Base-by-base conservation (phyloP, 768 basidiomycete genomes). In the Cystobasidium ongulense region DNA sequence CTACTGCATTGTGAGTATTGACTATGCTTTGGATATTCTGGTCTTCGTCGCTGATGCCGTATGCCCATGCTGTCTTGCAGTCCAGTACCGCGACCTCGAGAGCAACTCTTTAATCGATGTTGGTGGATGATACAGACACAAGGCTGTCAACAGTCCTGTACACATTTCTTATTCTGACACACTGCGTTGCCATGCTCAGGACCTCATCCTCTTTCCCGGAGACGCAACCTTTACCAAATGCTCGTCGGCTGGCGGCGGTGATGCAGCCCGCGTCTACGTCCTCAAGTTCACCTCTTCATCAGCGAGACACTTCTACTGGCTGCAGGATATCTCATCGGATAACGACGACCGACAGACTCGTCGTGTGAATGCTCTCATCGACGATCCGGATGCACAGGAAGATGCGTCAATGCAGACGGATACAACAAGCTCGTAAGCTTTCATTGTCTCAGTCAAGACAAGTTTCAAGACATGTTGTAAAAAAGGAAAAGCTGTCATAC, bases 281-380 rank as follows among this genome's bases (percentile, higher is more conserved):
- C 77, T 78, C 72, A 75, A 76, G 36, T 78, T 78, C 77, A 59
- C 61, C 46, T 76, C 75, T 31, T 72, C 66, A 1, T 66, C 66
- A 0, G 75, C 76, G 29, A 41, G 78, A 18, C 76, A 78, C 74
- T 79, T 79, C 66, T 79, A 72, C 74, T 79, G 78, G 78, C 18
- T 43, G 41, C 78, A 79, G 63, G 76, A 78, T 50, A 39, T 33
- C 25, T 67, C 75, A 31, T 3, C 43, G 8, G 4, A 43, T 1
- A 23, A 72, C 18, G 67, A 76, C 31, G 64, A 65, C 5, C 13
- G 38, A 17, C 21, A 62, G 8, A 50, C 50, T 0, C 21, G 33
- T 11, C 53, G 46, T 50, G 74, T 79, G 25, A 79, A 79, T 63
- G 72, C 73, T 43, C 59, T 79, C 15, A 78, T 79, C 27, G 76